Evolutionary conservation across 1,284 basidiomycete species (phyloP), one percentile per base, ranked within the genome.

Genomic region (Naganishia cerealis): DNA sequence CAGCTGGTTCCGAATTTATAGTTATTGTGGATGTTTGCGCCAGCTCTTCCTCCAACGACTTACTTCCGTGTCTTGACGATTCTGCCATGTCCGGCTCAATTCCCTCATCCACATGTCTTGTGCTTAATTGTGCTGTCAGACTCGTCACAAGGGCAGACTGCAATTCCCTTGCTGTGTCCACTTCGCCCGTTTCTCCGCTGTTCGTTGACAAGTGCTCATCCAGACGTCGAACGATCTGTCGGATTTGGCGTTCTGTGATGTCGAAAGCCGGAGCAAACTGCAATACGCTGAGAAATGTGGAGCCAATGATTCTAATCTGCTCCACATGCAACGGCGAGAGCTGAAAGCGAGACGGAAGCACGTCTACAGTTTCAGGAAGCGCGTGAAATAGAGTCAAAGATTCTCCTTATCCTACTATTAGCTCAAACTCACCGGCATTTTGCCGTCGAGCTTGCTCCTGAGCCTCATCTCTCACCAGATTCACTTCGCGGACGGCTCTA

Each of bases 401-500:
- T 3, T 24, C 24, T 50, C 21, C 1, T 9, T 8, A 8, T 10
- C 7, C n/a, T 10, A 6, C 21, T 13, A 57, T 18, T 9, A 42
- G 29, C 21, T 9, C 9, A 16, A 6, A 54, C 61, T 63, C 46
- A 50, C 61, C 50, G 18, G 24, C 15, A 13, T 46, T 42, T 24
- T 39, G 50, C n/a, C n/a, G 7, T 39, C 39, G 50, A 15, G 50
- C 38, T 24, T 52, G 50, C 10, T n/a, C 50, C 16, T 54, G 38
- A 42, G 61, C 50, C 7, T 26, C 61, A 33, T 40, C 15, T 39
- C 29, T 63, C 39, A 63, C 50, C 29, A 21, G 1, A 16, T 38
- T 54, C n/a, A 63, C 50, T 39, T 63, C 50, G 9, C 21, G 40
- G 50, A 54, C 53, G 13, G 61, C 50, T 21, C 29, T 15, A 21